Conservation (phyloP, 1,284 basidiomycete species). For the Mrakiaceae sp. region DNA sequence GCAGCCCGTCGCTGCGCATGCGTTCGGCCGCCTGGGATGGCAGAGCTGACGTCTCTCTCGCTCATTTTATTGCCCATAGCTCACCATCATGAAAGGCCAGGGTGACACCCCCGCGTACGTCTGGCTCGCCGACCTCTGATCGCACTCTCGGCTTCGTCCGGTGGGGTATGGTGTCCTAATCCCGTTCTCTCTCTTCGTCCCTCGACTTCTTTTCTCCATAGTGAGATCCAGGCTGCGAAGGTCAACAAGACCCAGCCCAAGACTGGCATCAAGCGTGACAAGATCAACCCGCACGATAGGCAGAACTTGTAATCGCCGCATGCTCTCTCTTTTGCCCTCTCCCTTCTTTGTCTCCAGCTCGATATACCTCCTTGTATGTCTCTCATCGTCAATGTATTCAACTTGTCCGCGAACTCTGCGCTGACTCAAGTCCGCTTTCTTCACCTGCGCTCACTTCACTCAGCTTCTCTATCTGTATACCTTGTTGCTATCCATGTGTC, state of each 20-base stretch:
- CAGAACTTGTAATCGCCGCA: slow-evolving; percentile 7
- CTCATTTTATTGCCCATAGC: neutral
- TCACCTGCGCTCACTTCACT: too few relatives aligned
- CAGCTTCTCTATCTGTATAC: too few relatives aligned
- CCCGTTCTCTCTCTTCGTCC: neutral
- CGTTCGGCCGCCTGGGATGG: too few relatives aligned
- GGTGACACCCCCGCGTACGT: slow-evolving; percentile 9
- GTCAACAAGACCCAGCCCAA: slow-evolving; percentile 9
- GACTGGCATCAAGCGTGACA: slow-evolving; percentile 13
- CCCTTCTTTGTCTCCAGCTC: too few relatives aligned
- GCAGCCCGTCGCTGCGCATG: too few relatives aligned
- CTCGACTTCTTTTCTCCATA: neutral
- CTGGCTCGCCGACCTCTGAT: neutral
- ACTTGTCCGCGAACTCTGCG: too few relatives aligned
- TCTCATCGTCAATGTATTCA: too few relatives aligned
- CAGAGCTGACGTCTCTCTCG: too few relatives aligned
- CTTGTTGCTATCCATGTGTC: too few relatives aligned
- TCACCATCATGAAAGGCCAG: slow-evolving; percentile 16
- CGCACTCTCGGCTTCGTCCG: neutral
- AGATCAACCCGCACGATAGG: slow-evolving; percentile 16
- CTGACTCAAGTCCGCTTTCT: too few relatives aligned
- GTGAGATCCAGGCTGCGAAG: slow-evolving; percentile 10
- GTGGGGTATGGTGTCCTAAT: neutral
- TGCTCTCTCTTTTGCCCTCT: too few relatives aligned
- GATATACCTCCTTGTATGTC: too few relatives aligned